Conservation (phyloP, 768 basidiomycete genomes). For the Podaxis rugospora region DNA sequence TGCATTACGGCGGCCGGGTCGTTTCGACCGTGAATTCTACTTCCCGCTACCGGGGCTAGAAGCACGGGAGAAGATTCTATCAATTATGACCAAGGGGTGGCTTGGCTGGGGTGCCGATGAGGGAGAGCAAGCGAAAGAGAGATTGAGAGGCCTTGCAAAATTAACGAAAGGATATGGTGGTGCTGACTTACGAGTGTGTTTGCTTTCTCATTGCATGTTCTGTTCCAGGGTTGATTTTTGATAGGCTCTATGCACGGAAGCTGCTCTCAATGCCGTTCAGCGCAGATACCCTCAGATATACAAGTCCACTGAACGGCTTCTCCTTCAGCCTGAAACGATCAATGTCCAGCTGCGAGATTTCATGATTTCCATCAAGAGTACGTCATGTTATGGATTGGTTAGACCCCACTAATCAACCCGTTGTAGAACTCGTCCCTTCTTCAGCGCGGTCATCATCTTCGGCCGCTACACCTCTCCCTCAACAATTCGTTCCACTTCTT, state of each 20-base stretch:
- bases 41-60: conserved; percentile 85
- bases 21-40: conserved; percentile 98
- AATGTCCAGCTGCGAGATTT: conserved; percentile 85
- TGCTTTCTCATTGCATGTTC: neutral
- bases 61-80: conserved; percentile 83
- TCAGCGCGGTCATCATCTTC: conserved; percentile 90
- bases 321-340: conserved; percentile 84
- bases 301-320: conserved; percentile 79
- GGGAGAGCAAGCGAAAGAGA: conserved; percentile 54
- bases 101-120: conserved; percentile 63
- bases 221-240: conserved; percentile 9
- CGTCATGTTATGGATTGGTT: conserved; percentile 22
- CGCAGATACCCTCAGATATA: conserved; percentile 97
- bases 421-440: conserved; percentile 85
- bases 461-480: conserved; percentile 77
- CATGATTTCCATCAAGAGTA: conserved; percentile 96
- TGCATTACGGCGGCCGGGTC: conserved; percentile 86
- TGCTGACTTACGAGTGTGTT: conserved; percentile 86
- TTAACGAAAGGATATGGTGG: conserved; percentile 98
- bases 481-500: conserved; percentile 80
- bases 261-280: conserved; percentile 94
- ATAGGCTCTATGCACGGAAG: conserved; percentile 93
- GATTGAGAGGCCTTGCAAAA: conserved; percentile 69
- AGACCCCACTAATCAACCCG: neutral
- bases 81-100: conserved; percentile 90